Percentiles rank a stretch among this genome's conserved stretches.
These are phyloP conservation scores for Plasmopara muralis DNA, from an alignment of 352 stramenopile species.

Conservation along the genomic window DNA sequence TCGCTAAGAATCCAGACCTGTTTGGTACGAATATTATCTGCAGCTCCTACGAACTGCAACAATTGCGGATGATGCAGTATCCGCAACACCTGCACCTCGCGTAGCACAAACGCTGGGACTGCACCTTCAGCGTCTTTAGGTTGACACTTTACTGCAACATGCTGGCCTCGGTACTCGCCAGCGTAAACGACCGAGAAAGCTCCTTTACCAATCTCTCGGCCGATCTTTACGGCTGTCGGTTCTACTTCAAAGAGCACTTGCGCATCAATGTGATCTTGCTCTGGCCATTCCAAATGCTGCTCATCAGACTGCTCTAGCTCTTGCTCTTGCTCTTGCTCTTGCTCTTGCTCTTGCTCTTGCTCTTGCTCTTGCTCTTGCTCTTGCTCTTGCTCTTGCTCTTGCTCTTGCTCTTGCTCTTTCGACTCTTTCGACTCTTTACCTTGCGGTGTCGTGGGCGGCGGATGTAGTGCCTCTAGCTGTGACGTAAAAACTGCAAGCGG, in stretches of 20 bases:
- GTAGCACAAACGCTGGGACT: constrained; percentile 68
- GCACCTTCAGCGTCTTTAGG: constrained; percentile 65
- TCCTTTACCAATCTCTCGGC: constrained; percentile 78
- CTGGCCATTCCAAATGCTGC: constrained; percentile 19
- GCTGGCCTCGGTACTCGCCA: constrained; percentile 63
- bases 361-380: constrained; percentile 18
- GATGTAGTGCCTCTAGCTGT: constrained; percentile 19
- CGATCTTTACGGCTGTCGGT: constrained; percentile 54
- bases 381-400: constrained; percentile 14
- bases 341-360: constrained; percentile 14
- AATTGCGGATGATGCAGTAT: constrained; percentile 63
- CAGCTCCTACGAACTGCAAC: constrained; percentile 68
- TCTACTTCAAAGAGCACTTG: constrained; percentile 52
- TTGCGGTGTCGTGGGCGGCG: not conserved
- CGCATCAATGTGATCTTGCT: constrained; percentile 13
- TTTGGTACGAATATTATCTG: constrained; percentile 58
- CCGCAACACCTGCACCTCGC: constrained; percentile 68
- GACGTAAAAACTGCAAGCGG: constrained; percentile 22
- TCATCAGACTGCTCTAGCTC: constrained; percentile 15
- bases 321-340: constrained; percentile 13
- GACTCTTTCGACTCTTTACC: constrained; percentile 3
- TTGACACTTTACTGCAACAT: constrained; percentile 82
- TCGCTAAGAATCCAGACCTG: constrained; percentile 84
- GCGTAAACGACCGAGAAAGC: constrained; percentile 77
- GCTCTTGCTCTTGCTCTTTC: constrained; percentile 13